Base-by-base conservation (phyloP, 495 filamentous ascomycete species). In the Opeltia flavorubescens region DNA sequence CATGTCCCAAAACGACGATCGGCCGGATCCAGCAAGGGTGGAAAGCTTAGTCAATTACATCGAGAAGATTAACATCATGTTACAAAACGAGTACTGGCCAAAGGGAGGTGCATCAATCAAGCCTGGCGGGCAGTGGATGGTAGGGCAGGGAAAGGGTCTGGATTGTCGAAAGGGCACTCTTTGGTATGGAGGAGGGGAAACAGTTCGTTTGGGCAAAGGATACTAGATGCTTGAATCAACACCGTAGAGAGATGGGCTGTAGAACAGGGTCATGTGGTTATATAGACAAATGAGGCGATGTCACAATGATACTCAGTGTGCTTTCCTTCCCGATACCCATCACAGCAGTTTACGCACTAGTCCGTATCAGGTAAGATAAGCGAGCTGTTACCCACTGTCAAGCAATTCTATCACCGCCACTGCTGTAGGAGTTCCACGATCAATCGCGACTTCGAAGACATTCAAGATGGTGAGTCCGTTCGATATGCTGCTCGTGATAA, bases 101-200 rank as follows among this genome's bases (percentile, higher is more conserved):
- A 66, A 63, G 34, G 57, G 56, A 26, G 63, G 61, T 23, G 64
- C 61, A 23, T 57, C 63, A 30, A 56, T 65, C 18, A 62, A 71
- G 21, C 64, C 75, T 54, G 52, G 65, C 51, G 55, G 73, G 45
- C 66, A 73, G 44, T 94, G 86, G 86, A 66, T 80, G 43, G 73
- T 91, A 20, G 86, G 86, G 1, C 75, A 88, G 52, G 84, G 86
- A 58, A 74, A 66, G 50, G 86, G 86, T 1, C 59, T 93, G 33
- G 81, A 84, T 51, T 74, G 75, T 50, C 71, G 79, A 29, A 71
- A 67, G 44, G 88, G 88, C 0, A 66, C 66, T 18, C 66, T 89
- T 15, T 95, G 86, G 85, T 95, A 93, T 66, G 88, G 88, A 21
- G 83, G 77, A 21, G 85, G 86, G 1, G 68, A 78, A 36, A 76